Evolutionary conservation across 805 yeast species (phyloP).

Genomic region (Kuraishia piskuri): DNA sequence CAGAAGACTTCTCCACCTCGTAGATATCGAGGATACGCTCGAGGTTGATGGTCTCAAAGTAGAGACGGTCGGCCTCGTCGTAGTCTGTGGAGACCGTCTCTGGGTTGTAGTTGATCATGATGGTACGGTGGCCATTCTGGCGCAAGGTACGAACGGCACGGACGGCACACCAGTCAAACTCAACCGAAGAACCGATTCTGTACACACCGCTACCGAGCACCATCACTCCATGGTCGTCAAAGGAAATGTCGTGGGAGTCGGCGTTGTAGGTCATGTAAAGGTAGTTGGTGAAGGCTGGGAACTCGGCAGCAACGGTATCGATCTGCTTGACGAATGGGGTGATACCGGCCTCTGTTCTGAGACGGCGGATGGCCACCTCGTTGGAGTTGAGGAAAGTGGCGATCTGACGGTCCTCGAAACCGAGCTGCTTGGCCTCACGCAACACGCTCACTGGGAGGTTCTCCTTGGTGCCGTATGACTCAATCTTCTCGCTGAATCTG

Average conservation of each 20-base stretch:
- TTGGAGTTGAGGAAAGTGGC: constrained; percentile 83
- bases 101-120: constrained; percentile 97
- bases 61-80: constrained; percentile 95
- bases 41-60: constrained; percentile 89
- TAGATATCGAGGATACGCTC: constrained; percentile 94
- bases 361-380: constrained; percentile 86
- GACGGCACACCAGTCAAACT: constrained; percentile 99
- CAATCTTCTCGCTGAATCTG: constrained; percentile 55
- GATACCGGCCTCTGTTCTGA: constrained; percentile 80
- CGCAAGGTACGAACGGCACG: constrained; percentile 92
- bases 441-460: constrained; percentile 54
- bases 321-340: constrained; percentile 93
- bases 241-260: constrained; percentile 75
- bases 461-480: constrained; percentile 47
- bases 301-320: constrained; percentile 98
- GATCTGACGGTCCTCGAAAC: constrained; percentile 94
- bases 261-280: constrained; percentile 93
- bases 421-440: constrained; percentile 89
- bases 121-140: constrained; percentile 77
- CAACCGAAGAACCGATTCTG: constrained; percentile 98
- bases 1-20: constrained; percentile 81
- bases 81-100: constrained; percentile 98
- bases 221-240: constrained; percentile 89
- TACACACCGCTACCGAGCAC: constrained; percentile 98
- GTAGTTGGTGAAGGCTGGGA: constrained; percentile 94